phyloP scores from a whole-genome alignment of 495 filamentous ascomycete genomes.

The Antarctomyces pellizariae region DNA sequence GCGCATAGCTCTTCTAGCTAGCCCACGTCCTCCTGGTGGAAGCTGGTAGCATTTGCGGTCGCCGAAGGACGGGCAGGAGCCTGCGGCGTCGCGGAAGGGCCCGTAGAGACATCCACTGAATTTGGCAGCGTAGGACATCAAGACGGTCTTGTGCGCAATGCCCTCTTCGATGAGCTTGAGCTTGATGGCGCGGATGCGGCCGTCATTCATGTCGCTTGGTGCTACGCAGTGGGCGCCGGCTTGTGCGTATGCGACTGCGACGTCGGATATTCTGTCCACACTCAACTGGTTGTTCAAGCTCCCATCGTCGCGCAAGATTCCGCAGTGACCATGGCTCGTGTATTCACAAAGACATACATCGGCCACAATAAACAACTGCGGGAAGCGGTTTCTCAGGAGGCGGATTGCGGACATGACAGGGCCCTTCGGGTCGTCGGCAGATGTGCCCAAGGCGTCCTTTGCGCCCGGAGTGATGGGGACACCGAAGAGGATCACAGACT shows the following conservation, averaged over 20 bases:
- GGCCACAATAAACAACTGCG: conserved; percentile 65
- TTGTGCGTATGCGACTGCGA: conserved; percentile 74
- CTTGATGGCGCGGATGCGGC: conserved; percentile 88
- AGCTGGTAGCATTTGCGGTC: conserved; percentile 93
- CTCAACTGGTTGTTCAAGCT: conserved; percentile 78
- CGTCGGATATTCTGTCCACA: conserved; percentile 81
- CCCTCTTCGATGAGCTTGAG: conserved; percentile 82
- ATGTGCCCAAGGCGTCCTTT: conserved; percentile 84
- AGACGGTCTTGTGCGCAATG: conserved; percentile 63
- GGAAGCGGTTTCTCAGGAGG: conserved; percentile 59
- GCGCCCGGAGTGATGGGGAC: conserved; percentile 56
- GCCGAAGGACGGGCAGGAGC: conserved; percentile 77
- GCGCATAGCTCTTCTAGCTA: conserved; percentile 74
- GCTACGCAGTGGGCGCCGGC: conserved; percentile 94
- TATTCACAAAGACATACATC: conserved; percentile 98
- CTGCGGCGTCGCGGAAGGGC: conserved; percentile 89
- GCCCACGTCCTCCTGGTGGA: conserved; percentile 73
- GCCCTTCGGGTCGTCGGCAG: conserved; percentile 77
- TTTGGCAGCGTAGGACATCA: conserved; percentile 97
- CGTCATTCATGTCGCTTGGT: conserved; percentile 97
- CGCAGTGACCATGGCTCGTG: conserved; percentile 95
- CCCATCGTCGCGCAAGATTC: conserved; percentile 79
- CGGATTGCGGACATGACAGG: conserved; percentile 74
- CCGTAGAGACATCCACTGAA: conserved; percentile 94
- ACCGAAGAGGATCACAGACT: conserved; percentile 86